Conservation (phyloP, 805 yeast genomes). For the Yarrowia porcina region DNA sequence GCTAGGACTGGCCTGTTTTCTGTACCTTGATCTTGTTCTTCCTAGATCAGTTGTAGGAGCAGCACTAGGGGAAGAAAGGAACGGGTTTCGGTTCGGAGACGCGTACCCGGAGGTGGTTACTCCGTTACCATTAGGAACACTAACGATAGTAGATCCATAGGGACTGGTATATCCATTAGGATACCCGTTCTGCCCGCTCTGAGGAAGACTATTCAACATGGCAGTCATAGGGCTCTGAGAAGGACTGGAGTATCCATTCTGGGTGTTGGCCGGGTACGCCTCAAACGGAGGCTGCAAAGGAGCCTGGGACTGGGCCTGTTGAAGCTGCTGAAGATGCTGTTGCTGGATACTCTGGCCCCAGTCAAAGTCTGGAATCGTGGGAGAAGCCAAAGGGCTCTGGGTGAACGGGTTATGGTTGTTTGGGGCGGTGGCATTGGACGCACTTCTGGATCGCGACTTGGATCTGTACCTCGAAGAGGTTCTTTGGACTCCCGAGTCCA, state of each 20-base stretch:
- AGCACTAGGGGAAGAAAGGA: background rate
- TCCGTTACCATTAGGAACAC: background rate
- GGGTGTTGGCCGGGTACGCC: no score
- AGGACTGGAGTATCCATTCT: no score
- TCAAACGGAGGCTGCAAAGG: conserved; percentile 9
- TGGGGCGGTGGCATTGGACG: background rate
- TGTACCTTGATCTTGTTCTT: background rate
- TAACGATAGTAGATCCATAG: background rate
- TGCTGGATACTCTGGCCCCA: conserved; percentile 5
- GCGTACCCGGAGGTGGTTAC: background rate
- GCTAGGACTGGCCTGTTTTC: conserved; percentile 5
- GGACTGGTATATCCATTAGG: background rate
- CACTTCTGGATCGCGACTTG: background rate
- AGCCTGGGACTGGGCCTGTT: background rate
- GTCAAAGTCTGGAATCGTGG: conserved; percentile 12
- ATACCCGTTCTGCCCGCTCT: no score
- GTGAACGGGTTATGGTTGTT: background rate
- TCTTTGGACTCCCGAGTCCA: conserved; percentile 9
- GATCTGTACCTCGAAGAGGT: conserved; percentile 11
- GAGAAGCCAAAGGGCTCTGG: background rate
- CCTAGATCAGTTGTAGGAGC: background rate
- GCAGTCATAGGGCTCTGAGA: background rate
- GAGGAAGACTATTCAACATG: background rate
- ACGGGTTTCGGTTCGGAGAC: background rate
- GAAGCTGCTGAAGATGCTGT: conserved; percentile 8